Evolutionary conservation across 176 grass and related monocot genomes (phyloP).

Genomic region (Bolboschoenus planiculmis): DNA sequence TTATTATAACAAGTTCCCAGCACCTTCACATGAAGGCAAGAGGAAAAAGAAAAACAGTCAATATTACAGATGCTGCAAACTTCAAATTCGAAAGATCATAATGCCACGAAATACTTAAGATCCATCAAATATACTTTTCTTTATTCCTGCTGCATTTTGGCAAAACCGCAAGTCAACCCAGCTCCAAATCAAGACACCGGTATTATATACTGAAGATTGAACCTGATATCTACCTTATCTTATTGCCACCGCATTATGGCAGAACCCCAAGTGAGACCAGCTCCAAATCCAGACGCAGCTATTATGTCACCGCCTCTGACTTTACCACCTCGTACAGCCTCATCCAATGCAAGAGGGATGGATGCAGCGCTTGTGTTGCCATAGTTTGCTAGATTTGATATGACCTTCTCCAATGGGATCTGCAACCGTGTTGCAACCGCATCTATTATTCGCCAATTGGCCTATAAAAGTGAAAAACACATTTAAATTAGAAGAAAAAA

Average conservation of each 20-base stretch:
- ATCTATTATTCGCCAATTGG: slow-evolving; percentile 85
- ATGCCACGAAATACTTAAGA: too few relatives aligned
- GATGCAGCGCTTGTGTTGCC: slow-evolving; percentile 85
- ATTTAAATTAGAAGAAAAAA: neutral
- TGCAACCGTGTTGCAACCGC: slow-evolving; percentile 54
- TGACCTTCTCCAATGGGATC: slow-evolving; percentile 70
- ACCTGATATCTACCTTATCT: neutral
- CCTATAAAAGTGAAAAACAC: slow-evolving; percentile 23
- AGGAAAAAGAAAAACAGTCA: too few relatives aligned
- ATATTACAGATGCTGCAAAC: too few relatives aligned
- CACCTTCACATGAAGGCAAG: too few relatives aligned
- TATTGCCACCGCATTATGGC: slow-evolving; percentile 66
- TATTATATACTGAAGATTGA: too few relatives aligned
- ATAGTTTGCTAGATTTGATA: slow-evolving; percentile 85
- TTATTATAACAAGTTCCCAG: too few relatives aligned
- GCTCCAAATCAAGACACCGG: too few relatives aligned
- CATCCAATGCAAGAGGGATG: slow-evolving; percentile 84
- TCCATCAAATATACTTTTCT: too few relatives aligned
- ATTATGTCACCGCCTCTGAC: slow-evolving; percentile 68
- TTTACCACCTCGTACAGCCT: slow-evolving; percentile 58
- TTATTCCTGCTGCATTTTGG: too few relatives aligned
- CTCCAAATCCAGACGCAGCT: slow-evolving; percentile 68
- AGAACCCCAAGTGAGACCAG: slow-evolving; percentile 90
- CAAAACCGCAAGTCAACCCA: too few relatives aligned
- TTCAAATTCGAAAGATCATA: too few relatives aligned